phyloP scores from a whole-genome alignment of 192 early-diverging fungal genomes.

The Linderina pennispora region DNA sequence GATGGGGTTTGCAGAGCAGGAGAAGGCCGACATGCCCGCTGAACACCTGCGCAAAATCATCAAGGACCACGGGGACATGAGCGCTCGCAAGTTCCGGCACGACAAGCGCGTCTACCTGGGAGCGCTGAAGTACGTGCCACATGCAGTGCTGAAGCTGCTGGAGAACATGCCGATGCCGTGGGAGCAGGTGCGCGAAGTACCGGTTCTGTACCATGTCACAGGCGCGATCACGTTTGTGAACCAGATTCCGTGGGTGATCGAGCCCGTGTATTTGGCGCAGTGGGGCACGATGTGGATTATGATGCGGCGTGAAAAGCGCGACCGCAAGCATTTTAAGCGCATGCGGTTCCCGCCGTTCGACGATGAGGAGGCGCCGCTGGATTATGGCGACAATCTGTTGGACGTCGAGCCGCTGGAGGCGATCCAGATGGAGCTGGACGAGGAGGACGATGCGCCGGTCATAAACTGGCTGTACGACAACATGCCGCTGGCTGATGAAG shows the following conservation, averaged over 20 bases:
- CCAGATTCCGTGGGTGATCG: constrained; percentile 93
- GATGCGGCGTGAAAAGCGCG: constrained; percentile 99
- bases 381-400: constrained; percentile 97
- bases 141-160: constrained; percentile 94
- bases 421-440: constrained; percentile 98
- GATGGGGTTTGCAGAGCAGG: constrained; percentile 89
- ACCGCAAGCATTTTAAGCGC: constrained; percentile 96
- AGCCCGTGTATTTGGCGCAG: constrained; percentile 97
- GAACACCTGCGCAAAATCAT: constrained; percentile 98
- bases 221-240: constrained; percentile 99
- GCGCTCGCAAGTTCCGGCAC: constrained; percentile 89
- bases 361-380: constrained; percentile 98
- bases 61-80: constrained; percentile 99
- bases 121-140: constrained; percentile 97
- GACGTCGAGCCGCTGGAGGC: constrained; percentile 98
- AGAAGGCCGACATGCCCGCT: constrained; percentile 96
- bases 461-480: constrained; percentile 97
- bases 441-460: constrained; percentile 88
- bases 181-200: constrained; percentile 97
- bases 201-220: constrained; percentile 95
- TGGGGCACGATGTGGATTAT: constrained; percentile 99
- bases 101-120: constrained; percentile 99
- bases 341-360: constrained; percentile 99
- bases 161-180: constrained; percentile 99
- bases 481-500: constrained; percentile 70